Evolutionary conservation across 441 rosid species (phyloP).

Genomic region (Pelargonium fulgidum): DNA sequence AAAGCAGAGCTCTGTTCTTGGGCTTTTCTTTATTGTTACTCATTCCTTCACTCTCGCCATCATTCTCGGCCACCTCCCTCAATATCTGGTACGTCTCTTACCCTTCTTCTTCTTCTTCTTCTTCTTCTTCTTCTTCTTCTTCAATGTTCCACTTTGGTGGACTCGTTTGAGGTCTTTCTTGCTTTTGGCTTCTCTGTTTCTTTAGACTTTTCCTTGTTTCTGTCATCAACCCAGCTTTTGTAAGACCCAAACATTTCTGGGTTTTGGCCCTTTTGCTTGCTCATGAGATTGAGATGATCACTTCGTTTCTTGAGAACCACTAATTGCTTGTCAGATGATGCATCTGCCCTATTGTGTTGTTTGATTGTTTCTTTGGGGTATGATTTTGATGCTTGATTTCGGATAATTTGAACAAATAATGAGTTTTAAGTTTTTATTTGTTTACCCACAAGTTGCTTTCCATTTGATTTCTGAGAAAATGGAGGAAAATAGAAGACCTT

Average conservation of each 20-base stretch:
- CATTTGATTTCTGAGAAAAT: conserved; percentile 15
- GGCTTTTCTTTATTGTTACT: conserved; percentile 39
- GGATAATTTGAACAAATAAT: neutral
- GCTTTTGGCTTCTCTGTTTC: neutral
- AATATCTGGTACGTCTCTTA: conserved; percentile 22
- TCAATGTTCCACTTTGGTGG: neutral
- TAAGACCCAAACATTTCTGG: neutral
- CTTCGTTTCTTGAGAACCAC: neutral
- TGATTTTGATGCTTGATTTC: neutral
- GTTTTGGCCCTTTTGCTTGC: neutral
- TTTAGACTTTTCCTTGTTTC: neutral
- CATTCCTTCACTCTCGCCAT: conserved; percentile 46
- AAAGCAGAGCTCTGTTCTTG: conserved; percentile 7
- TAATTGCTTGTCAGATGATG: neutral
- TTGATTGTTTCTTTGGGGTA: no score
- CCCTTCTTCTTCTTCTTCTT: neutral
- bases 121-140: neutral
- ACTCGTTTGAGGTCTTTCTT: neutral
- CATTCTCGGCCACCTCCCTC: conserved; percentile 34
- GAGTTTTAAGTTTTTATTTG: neutral
- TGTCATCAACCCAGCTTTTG: neutral
- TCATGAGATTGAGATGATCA: neutral
- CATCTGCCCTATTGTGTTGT: neutral
- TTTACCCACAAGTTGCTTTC: neutral
- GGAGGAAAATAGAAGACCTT: neutral